phyloP scores from a whole-genome alignment of 177 flowering plant species.

The Tripterygium wilfordii region DNA sequence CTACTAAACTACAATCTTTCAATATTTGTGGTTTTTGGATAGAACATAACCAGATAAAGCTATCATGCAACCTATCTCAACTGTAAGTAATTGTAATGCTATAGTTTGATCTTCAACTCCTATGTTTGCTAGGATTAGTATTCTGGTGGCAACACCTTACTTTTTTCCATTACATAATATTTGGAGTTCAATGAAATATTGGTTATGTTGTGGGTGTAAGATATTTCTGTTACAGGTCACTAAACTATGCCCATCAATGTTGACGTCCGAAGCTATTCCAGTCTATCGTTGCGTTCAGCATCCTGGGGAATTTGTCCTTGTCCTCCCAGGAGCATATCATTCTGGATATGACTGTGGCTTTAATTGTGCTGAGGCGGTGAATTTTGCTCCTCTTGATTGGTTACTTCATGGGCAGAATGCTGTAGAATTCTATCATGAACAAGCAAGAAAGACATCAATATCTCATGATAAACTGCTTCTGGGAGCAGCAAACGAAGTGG shows the following conservation, averaged over 20 bases:
- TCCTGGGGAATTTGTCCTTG: conserved; percentile 41
- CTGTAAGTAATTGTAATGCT: too few species aligned
- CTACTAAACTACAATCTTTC: too few species aligned
- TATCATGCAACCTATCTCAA: too few species aligned
- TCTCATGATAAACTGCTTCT: conserved; percentile 91
- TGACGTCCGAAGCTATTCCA: conserved; percentile 51
- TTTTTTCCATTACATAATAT: too few species aligned
- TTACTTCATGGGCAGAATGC: conserved; percentile 93
- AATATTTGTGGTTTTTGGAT: too few species aligned
- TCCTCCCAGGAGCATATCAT: conserved; percentile 53
- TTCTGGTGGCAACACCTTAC: too few species aligned
- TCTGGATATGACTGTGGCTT: conserved; percentile 36
- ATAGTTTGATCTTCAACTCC: too few species aligned
- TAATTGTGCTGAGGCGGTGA: conserved; percentile 61
- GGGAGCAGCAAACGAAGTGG: conserved; percentile 92
- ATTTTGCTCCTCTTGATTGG: conserved; percentile 97
- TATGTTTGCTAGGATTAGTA: too few species aligned
- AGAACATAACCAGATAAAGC: too few species aligned
- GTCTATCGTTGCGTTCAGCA: conserved; percentile 48
- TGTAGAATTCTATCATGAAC: conserved; percentile 72
- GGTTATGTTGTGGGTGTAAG: too few species aligned
- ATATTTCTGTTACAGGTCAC: conserved; percentile 37
- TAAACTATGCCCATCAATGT: conserved; percentile 31
- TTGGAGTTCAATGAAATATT: too few species aligned
- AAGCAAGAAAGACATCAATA: conserved; percentile 71